Percentiles rank a stretch among this genome's conserved stretches.
These are phyloP conservation scores for Penicillium capsulatum DNA, from an alignment of 2,329 filamentous ascomycete species.

Conservation along the genomic window DNA sequence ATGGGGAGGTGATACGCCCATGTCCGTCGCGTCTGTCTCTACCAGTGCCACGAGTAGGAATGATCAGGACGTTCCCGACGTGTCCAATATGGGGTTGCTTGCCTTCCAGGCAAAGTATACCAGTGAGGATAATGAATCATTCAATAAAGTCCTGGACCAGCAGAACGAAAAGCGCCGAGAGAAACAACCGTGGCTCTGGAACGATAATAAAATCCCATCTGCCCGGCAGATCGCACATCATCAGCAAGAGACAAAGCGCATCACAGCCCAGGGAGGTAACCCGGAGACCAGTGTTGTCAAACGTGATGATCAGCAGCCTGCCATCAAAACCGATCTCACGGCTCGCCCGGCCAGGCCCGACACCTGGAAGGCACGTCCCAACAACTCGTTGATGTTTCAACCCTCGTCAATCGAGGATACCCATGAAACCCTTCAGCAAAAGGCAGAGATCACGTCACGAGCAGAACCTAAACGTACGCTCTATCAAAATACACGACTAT, in stretches of 20 bases:
- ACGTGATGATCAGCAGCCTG: conserved; percentile 47
- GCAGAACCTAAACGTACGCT: conserved; percentile 73
- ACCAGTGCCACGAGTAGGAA: conserved; percentile 30
- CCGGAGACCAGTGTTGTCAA: conserved; percentile 49
- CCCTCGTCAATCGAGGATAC: conserved; percentile 50
- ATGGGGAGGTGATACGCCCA: conserved; percentile 70
- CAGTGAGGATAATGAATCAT: conserved; percentile 96
- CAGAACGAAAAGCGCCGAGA: conserved; percentile 80
- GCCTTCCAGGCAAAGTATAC: conserved; percentile 92
- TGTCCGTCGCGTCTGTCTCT: conserved; percentile 49
- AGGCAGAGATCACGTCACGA: conserved; percentile 64
- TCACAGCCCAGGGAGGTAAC: conserved; percentile 60
- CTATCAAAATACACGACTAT: conserved; percentile 79
- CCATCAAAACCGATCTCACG: conserved; percentile 60
- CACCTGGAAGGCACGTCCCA: conserved; percentile 67
- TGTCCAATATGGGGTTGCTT: conserved; percentile 69
- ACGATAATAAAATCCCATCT: conserved; percentile 72
- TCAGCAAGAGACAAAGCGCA: conserved; percentile 61
- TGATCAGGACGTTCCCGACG: conserved; percentile 56
- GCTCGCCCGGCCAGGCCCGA: conserved; percentile 73
- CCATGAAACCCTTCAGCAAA: conserved; percentile 59
- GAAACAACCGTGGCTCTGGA: conserved; percentile 86
- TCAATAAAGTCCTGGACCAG: conserved; percentile 85
- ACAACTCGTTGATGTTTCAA: conserved; percentile 83
- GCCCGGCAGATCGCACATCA: conserved; percentile 58